Evolutionary conservation across 2,329 filamentous ascomycete species (phyloP).

Genomic region (Claviceps humidiphila): DNA sequence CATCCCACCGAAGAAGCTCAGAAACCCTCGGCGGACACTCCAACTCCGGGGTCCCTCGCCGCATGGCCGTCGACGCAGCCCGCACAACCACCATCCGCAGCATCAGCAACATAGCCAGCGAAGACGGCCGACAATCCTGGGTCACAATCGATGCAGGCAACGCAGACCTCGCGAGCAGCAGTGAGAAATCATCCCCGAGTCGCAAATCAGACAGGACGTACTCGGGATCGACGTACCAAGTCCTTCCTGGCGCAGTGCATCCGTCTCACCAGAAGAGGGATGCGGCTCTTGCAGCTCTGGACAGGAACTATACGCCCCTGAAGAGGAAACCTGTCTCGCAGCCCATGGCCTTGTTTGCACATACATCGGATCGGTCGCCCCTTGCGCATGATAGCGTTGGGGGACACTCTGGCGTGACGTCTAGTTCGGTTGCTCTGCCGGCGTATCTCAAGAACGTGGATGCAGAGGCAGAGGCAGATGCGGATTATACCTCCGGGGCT

Average conservation of each 20-base stretch:
- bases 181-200: conserved; percentile 13
- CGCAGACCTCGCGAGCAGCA: conserved; percentile 14
- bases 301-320: conserved; percentile 17
- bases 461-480: not conserved
- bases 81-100: conserved; percentile 11
- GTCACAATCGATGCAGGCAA: conserved; percentile 19
- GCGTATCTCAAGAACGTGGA: not conserved
- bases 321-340: conserved; percentile 15
- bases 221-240: conserved; percentile 18
- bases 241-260: conserved; percentile 18
- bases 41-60: conserved; percentile 13
- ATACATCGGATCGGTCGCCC: conserved; percentile 6
- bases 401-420: conserved; percentile 17
- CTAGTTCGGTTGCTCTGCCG: conserved; percentile 22
- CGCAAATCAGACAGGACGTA: conserved; percentile 15
- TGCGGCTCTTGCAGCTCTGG: conserved; percentile 12
- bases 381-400: conserved; percentile 12
- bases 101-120: conserved; percentile 10
- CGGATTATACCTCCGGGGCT: not conserved
- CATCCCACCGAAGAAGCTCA: conserved; percentile 13
- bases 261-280: conserved; percentile 10
- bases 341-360: conserved; percentile 3
- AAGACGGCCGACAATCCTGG: conserved; percentile 21
- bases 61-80: conserved; percentile 13
- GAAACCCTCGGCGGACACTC: conserved; percentile 14